phyloP scores from a whole-genome alignment of 306 rosid species.

The Trifolium pratense region DNA sequence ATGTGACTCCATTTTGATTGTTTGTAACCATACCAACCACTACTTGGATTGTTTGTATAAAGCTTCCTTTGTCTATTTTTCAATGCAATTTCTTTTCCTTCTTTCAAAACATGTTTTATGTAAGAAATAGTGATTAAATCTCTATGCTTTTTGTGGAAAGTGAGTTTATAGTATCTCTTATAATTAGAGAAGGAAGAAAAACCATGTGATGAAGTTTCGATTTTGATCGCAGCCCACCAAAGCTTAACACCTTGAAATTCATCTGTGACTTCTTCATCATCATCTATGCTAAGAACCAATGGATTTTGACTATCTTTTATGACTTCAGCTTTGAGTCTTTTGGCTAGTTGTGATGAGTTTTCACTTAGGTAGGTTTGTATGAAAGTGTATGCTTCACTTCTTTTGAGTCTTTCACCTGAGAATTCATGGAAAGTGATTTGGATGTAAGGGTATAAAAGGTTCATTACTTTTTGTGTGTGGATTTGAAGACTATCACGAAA shows the following conservation, averaged over 20 bases:
- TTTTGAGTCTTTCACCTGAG: slow-evolving; percentile 44
- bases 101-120: slow-evolving; percentile 46
- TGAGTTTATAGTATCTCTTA: slow-evolving; percentile 47
- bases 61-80: slow-evolving; percentile 48
- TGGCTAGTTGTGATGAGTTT: slow-evolving; percentile 51
- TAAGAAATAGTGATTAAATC: slow-evolving; percentile 47
- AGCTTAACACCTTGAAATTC: slow-evolving; percentile 53
- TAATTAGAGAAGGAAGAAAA: slow-evolving; percentile 30
- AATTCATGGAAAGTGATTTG: slow-evolving; percentile 63
- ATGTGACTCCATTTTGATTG: slow-evolving; percentile 57
- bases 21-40: slow-evolving; percentile 41
- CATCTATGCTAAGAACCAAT: slow-evolving; percentile 55
- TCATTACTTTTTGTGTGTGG: slow-evolving; percentile 22
- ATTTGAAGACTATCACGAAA: slow-evolving; percentile 37
- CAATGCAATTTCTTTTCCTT: slow-evolving; percentile 40
- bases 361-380: slow-evolving; percentile 55
- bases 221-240: slow-evolving; percentile 58
- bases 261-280: slow-evolving; percentile 60
- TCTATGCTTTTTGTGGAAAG: slow-evolving; percentile 52
- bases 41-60: slow-evolving; percentile 49
- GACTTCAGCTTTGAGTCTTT: slow-evolving; percentile 58
- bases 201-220: neutral
- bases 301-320: slow-evolving; percentile 56
- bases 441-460: slow-evolving; percentile 51
- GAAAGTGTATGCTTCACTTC: slow-evolving; percentile 53